A percentile compares a stretch with the other conserved stretches of the same genome.
Evolutionary conservation across 2,329 filamentous ascomycete genomes (phyloP).

Genomic region (Exophiala sideris): DNA sequence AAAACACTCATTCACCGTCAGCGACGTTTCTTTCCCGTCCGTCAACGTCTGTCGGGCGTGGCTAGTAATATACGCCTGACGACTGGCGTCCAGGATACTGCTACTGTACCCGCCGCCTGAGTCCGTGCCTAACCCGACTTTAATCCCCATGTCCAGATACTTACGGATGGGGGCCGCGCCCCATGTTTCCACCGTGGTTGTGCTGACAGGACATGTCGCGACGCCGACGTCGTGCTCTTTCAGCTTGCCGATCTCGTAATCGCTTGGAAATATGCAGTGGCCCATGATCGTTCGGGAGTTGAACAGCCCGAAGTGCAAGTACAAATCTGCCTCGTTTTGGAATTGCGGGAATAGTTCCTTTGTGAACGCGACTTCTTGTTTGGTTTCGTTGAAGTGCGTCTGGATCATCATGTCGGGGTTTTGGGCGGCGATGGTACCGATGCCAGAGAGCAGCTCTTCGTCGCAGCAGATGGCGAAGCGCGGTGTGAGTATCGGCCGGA

Average conservation of each 20-base stretch:
- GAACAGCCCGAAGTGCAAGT: slow-evolving; percentile 53
- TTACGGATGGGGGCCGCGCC: slow-evolving; percentile 56
- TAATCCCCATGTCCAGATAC: slow-evolving; percentile 54
- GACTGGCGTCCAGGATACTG: slow-evolving; percentile 56
- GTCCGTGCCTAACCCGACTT: slow-evolving; percentile 61
- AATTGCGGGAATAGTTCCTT: slow-evolving; percentile 53
- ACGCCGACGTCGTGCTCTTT: slow-evolving; percentile 49
- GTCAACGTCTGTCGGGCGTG: slow-evolving; percentile 31
- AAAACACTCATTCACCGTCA: slow-evolving; percentile 46
- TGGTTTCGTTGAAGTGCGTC: slow-evolving; percentile 62
- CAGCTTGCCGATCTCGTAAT: slow-evolving; percentile 50
- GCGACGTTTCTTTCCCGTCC: slow-evolving; percentile 9
- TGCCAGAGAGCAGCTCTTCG: slow-evolving; percentile 48
- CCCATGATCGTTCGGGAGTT: slow-evolving; percentile 55
- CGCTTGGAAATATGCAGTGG: slow-evolving; percentile 59
- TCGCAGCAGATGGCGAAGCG: slow-evolving; percentile 59
- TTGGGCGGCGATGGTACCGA: slow-evolving; percentile 50
- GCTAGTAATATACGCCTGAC: slow-evolving; percentile 50
- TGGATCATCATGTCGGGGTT: slow-evolving; percentile 53
- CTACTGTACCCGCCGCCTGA: slow-evolving; percentile 58
- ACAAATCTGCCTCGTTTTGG: slow-evolving; percentile 56
- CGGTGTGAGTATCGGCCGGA: slow-evolving; percentile 52
- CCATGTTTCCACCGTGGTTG: slow-evolving; percentile 60
- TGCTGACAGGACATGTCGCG: slow-evolving; percentile 59
- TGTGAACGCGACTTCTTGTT: slow-evolving; percentile 55